These are phyloP conservation scores for Phytophthora meadii DNA, from an alignment of 352 stramenopile species.

Conservation along the genomic window DNA sequence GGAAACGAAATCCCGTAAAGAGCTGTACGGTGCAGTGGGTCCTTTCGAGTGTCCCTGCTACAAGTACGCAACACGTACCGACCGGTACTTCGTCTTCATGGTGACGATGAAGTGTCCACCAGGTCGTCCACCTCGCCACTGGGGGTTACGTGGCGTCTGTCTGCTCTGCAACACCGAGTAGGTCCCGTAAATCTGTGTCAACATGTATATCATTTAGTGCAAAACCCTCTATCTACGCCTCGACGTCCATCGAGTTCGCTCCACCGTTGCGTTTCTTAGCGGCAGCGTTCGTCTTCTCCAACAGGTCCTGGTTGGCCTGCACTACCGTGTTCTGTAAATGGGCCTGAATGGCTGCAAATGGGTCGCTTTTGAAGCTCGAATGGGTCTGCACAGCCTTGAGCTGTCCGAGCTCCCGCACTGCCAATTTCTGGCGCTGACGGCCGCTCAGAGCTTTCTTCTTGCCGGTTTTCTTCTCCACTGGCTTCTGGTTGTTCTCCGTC, in stretches of 20 bases:
- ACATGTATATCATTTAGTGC: constrained; percentile 29
- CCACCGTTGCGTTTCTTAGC: constrained; percentile 30
- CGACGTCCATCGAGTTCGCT: constrained; percentile 50
- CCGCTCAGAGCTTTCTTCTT: constrained; percentile 75
- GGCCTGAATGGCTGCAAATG: constrained; percentile 87
- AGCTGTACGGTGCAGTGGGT: constrained; percentile 92
- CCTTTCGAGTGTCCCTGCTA: constrained; percentile 97
- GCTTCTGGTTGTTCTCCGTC: constrained; percentile 36
- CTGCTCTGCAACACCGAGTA: constrained; percentile 96
- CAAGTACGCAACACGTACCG: constrained; percentile 96
- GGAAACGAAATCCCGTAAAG: constrained; percentile 93
- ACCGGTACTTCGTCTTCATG: constrained; percentile 98
- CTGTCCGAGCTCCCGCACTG: constrained; percentile 82
- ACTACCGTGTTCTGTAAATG: constrained; percentile 90
- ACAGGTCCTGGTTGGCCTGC: constrained; percentile 69
- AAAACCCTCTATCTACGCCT: constrained; percentile 15
- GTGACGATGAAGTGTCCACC: constrained; percentile 92
- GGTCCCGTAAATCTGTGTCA: constrained; percentile 18
- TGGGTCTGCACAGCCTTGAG: constrained; percentile 88
- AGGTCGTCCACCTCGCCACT: constrained; percentile 93
- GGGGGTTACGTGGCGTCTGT: constrained; percentile 93
- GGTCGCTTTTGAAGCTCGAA: constrained; percentile 79
- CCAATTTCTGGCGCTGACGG: constrained; percentile 85
- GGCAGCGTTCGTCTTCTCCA: constrained; percentile 49
- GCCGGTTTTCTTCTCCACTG: constrained; percentile 26